Percentiles rank a stretch among this genome's conserved stretches.
Conservation (phyloP, 2,329 filamentous ascomycete genomes). For the Exserohilum turcica region DNA sequence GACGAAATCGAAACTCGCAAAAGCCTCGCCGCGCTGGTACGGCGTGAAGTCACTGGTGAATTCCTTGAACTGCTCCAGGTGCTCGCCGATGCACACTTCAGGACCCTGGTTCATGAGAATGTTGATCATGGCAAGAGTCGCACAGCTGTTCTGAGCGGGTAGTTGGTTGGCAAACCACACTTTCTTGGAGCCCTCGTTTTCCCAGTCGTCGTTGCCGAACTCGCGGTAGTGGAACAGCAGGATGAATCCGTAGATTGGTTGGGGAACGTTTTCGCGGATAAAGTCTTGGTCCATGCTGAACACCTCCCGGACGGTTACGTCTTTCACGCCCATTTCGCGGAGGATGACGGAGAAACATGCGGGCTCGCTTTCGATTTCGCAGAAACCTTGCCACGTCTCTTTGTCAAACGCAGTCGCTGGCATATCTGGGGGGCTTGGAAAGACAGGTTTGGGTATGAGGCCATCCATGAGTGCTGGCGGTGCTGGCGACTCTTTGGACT, state of each 20-base stretch:
- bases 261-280: constrained; percentile 33
- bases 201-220: constrained; percentile 56
- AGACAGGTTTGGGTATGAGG: constrained; percentile 5
- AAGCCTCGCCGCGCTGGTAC: constrained; percentile 73
- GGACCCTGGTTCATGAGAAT: constrained; percentile 79
- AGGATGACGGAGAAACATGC: constrained; percentile 86
- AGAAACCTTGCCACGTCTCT: constrained; percentile 69
- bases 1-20: constrained; percentile 76
- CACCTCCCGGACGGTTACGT: constrained; percentile 77
- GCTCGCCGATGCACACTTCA: constrained; percentile 67
- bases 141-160: constrained; percentile 72
- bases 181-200: constrained; percentile 63
- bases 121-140: constrained; percentile 89
- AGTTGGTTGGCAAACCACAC: constrained; percentile 97
- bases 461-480: constrained; percentile 1
- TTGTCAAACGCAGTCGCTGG: constrained; percentile 48
- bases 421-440: constrained; percentile 34
- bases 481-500: constrained; percentile 16
- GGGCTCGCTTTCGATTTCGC: constrained; percentile 88
- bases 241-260: constrained; percentile 75
- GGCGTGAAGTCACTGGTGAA: constrained; percentile 72
- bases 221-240: constrained; percentile 78
- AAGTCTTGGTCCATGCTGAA: constrained; percentile 66
- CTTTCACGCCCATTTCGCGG: constrained; percentile 73
- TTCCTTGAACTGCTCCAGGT: constrained; percentile 73